Conservation (phyloP, 768 basidiomycete species). For the Pulveroboletus frians region DNA sequence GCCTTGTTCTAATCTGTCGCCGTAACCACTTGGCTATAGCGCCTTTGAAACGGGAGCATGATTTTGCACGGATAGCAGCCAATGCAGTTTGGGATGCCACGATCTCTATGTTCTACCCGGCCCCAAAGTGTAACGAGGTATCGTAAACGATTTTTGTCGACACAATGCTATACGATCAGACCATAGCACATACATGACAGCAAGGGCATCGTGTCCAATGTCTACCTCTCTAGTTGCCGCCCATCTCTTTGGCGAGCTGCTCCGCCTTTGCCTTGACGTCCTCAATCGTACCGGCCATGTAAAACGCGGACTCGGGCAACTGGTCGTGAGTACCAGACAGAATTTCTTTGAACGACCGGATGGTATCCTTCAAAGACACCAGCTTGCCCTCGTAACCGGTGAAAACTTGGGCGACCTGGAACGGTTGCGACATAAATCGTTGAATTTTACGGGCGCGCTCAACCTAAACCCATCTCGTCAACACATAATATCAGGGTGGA, state of each 20-base stretch:
- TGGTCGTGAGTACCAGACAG: slow-evolving; percentile 82
- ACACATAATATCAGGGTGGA: neutral
- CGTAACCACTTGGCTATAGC: slow-evolving; percentile 79
- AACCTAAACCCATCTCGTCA: slow-evolving; percentile 47
- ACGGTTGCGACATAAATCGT: slow-evolving; percentile 99
- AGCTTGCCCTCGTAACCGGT: slow-evolving; percentile 99
- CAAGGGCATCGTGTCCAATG: slow-evolving; percentile 9
- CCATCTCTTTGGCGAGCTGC: slow-evolving; percentile 94
- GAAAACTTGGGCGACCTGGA: slow-evolving; percentile 99
- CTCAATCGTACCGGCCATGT: slow-evolving; percentile 96
- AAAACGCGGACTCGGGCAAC: slow-evolving; percentile 95
- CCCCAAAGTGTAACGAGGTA: neutral
- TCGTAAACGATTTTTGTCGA: slow-evolving; percentile 5
- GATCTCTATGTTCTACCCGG: neutral
- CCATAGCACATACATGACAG: neutral
- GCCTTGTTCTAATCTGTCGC: slow-evolving; percentile 62
- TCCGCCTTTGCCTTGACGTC: slow-evolving; percentile 98
- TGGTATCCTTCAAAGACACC: slow-evolving; percentile 91
- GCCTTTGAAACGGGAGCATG: slow-evolving; percentile 27
- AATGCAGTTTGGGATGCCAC: neutral
- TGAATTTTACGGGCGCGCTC: slow-evolving; percentile 98
- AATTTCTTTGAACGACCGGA: slow-evolving; percentile 98
- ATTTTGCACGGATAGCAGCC: too few species aligned
- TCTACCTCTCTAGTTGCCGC: slow-evolving; percentile 34
- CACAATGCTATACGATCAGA: slow-evolving; percentile 12